Conservation (phyloP, 257 asterid genomes). For the Solanum appendiculatum region DNA sequence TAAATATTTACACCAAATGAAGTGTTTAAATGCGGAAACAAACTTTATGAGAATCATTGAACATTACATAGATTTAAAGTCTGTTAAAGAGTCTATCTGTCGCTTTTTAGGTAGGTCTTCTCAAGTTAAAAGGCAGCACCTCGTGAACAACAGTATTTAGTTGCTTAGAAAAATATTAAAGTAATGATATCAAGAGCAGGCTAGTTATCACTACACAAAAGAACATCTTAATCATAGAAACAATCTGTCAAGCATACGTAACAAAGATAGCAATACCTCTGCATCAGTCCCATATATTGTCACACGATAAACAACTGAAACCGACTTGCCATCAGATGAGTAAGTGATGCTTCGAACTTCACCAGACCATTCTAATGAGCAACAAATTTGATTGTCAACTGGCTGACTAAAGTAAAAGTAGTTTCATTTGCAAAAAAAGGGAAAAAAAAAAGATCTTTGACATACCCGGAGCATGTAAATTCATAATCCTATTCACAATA, state of each 20-base stretch:
- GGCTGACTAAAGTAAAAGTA: neutral
- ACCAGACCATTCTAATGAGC: slow-evolving; percentile 76
- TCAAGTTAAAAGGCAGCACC: neutral
- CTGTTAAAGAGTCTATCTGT: neutral
- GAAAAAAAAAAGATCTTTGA: neutral
- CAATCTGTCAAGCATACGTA: neutral
- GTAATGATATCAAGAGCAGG: neutral
- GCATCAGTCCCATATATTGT: slow-evolving; percentile 90
- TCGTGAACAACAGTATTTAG: neutral
- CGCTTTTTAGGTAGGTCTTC: neutral
- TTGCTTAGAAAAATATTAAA: neutral
- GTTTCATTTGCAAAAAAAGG: neutral
- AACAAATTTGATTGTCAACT: neutral
- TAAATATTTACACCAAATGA: no score
- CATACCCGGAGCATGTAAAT: slow-evolving; percentile 85
- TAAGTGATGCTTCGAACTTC: slow-evolving; percentile 72
- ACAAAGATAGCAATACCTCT: slow-evolving; percentile 42
- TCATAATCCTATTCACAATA: slow-evolving; percentile 77
- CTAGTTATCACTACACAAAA: neutral
- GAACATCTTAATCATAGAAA: neutral
- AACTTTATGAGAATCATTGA: no score
- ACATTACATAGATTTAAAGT: neutral
- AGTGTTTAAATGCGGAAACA: no score
- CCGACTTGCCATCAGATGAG: slow-evolving; percentile 65
- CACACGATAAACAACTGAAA: slow-evolving; percentile 75